Evolutionary conservation across 2,329 filamentous ascomycete genomes (phyloP).

Genomic region (Trichoderma atroviride): DNA sequence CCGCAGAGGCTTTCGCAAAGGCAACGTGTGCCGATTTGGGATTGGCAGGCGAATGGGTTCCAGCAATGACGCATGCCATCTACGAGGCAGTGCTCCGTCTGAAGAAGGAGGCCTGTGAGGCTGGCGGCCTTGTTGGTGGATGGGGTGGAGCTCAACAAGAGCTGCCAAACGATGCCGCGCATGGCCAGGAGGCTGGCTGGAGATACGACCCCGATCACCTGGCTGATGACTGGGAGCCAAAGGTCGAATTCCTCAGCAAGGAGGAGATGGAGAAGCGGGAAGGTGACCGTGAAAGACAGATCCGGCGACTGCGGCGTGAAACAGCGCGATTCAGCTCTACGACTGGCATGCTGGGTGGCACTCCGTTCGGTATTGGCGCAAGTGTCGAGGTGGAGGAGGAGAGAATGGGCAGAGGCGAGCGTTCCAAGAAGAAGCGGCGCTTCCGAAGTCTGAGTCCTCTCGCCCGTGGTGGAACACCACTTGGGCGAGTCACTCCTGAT

Average conservation of each 20-base stretch:
- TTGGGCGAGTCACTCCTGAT: constrained; percentile 79
- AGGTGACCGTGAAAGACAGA: constrained; percentile 88
- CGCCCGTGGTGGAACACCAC: constrained; percentile 64
- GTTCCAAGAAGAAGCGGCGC: constrained; percentile 92
- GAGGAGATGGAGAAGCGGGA: constrained; percentile 98
- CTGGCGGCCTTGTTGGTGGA: constrained; percentile 79
- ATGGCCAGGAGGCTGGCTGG: constrained; percentile 86
- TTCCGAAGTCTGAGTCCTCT: constrained; percentile 86
- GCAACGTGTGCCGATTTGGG: constrained; percentile 92
- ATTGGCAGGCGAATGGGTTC: constrained; percentile 88
- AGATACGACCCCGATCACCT: constrained; percentile 91
- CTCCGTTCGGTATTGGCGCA: constrained; percentile 62
- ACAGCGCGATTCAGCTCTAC: constrained; percentile 91
- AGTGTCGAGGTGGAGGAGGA: constrained; percentile 68
- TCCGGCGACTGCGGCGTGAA: constrained; percentile 82
- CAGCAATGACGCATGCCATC: constrained; percentile 92
- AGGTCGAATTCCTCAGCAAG: constrained; percentile 79
- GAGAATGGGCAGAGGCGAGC: constrained; percentile 85
- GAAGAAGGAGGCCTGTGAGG: constrained; percentile 96
- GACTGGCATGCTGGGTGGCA: constrained; percentile 76
- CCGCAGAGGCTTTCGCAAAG: constrained; percentile 89
- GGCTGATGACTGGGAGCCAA: constrained; percentile 81
- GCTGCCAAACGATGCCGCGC: constrained; percentile 85
- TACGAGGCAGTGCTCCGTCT: constrained; percentile 90
- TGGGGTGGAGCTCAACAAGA: constrained; percentile 64